Conservation (phyloP, 768 basidiomycete genomes). For the Termitomyces sp. region DNA sequence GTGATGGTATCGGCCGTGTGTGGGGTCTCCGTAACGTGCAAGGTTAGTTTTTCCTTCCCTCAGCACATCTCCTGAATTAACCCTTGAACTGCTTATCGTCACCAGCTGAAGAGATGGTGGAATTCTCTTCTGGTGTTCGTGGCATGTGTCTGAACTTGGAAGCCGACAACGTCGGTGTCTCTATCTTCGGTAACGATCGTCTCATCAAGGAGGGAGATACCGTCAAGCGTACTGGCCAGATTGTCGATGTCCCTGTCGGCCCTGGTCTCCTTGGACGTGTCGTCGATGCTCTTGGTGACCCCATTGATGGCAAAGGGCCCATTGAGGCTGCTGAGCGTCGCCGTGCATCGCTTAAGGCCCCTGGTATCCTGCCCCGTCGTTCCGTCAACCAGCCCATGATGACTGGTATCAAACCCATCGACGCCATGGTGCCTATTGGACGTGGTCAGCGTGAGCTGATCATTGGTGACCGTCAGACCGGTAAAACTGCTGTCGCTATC, state of each 20-base stretch:
- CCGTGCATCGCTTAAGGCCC: slow-evolving; percentile 97
- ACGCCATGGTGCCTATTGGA: slow-evolving; percentile 99
- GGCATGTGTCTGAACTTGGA: slow-evolving; percentile 99
- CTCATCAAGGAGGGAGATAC: slow-evolving; percentile 99
- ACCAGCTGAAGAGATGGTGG: slow-evolving; percentile 99
- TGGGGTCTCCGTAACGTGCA: slow-evolving; percentile 99
- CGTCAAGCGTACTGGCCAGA: slow-evolving; percentile 99
- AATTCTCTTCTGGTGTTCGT: slow-evolving; percentile 99
- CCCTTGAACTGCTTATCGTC: slow-evolving; percentile 12
- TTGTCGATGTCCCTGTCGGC: slow-evolving; percentile 99
- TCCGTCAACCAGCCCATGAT: slow-evolving; percentile 99
- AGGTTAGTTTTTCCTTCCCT: slow-evolving; percentile 39
- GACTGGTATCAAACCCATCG: slow-evolving; percentile 99
- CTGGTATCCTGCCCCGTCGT: slow-evolving; percentile 97
- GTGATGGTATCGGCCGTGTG: slow-evolving; percentile 99
- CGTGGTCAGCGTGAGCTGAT: slow-evolving; percentile 99
- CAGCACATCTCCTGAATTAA: neutral
- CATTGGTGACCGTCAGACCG: slow-evolving; percentile 99
- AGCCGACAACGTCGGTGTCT: slow-evolving; percentile 99
- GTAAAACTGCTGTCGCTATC: slow-evolving; percentile 98
- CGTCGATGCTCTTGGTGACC: slow-evolving; percentile 99
- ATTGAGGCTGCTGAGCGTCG: slow-evolving; percentile 91
- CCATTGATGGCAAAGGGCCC: slow-evolving; percentile 99
- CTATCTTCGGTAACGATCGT: slow-evolving; percentile 98
- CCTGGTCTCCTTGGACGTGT: slow-evolving; percentile 97